These are phyloP conservation scores for Neurospora sp. DNA, from an alignment of 495 filamentous ascomycete species.

Conservation along the genomic window DNA sequence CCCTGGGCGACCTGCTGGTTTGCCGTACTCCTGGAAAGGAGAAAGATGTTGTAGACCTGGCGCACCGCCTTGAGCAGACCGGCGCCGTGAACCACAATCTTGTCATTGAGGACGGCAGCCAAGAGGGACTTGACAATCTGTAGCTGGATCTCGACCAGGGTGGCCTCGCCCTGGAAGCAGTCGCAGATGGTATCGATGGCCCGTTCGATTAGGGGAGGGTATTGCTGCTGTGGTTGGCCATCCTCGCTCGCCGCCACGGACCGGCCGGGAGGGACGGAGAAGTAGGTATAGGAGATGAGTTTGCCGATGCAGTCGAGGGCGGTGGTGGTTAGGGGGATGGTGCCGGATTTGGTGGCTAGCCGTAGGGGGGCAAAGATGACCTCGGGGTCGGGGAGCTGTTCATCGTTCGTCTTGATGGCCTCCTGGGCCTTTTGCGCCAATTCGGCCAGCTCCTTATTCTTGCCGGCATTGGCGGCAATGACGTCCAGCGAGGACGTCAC, in stretches of 20 bases:
- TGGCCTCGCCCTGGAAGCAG: conserved; percentile 94
- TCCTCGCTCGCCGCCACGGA: conserved; percentile 22
- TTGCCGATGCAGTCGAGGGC: conserved; percentile 98
- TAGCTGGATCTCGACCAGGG: conserved; percentile 79
- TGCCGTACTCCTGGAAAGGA: conserved; percentile 78
- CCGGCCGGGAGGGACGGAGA: conserved; percentile 59
- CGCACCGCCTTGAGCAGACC: conserved; percentile 96
- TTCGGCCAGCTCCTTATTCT: conserved; percentile 69
- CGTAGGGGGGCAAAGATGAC: conserved; percentile 84
- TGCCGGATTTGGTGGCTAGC: conserved; percentile 75
- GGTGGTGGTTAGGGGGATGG: conserved; percentile 72
- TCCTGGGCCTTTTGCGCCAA: conserved; percentile 68
- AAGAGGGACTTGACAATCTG: conserved; percentile 97
- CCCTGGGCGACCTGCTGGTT: conserved; percentile 97
- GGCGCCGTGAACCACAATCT: conserved; percentile 94
- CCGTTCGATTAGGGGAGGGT: conserved; percentile 66
- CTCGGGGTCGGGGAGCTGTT: conserved; percentile 68
- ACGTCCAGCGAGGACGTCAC: conserved; percentile 84
- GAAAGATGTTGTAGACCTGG: conserved; percentile 97
- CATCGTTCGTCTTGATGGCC: conserved; percentile 68
- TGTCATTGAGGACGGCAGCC: conserved; percentile 93
- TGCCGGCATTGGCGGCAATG: conserved; percentile 78
- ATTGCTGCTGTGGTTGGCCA: conserved; percentile 35
- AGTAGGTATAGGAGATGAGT: conserved; percentile 96
- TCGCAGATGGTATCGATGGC: conserved; percentile 99